Percentiles rank a stretch among this genome's conserved stretches.
Evolutionary conservation across 2,329 filamentous ascomycete genomes (phyloP).

Genomic region (Exophiala sp.): DNA sequence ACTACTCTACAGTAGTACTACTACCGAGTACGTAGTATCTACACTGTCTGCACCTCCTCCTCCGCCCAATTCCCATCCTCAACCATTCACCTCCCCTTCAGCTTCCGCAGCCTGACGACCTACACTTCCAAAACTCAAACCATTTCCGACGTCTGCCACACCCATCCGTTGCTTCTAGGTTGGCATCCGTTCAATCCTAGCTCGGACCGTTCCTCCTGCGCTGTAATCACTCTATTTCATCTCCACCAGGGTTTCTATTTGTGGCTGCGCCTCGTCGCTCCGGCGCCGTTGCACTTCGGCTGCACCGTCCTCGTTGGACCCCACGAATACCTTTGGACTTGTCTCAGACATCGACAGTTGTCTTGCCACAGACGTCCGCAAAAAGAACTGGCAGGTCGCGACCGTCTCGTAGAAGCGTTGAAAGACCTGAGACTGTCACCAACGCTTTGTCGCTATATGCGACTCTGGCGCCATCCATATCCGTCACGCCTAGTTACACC

Average conservation of each 20-base stretch:
- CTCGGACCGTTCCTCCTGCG: slow-evolving; percentile 2
- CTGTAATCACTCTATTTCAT: slow-evolving; percentile 6
- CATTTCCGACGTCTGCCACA: neutral
- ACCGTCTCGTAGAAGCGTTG: neutral
- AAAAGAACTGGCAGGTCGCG: neutral
- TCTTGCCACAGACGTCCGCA: slow-evolving; percentile 2
- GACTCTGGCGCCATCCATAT: slow-evolving; percentile 11
- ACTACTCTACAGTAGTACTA: no score
- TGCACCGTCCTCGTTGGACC: slow-evolving; percentile 17
- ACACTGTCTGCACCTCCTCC: no score
- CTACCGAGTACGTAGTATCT: no score
- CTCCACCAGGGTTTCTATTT: slow-evolving; percentile 16
- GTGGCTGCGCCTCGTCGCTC: slow-evolving; percentile 22
- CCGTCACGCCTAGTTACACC: slow-evolving; percentile 18
- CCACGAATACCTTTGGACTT: slow-evolving; percentile 20
- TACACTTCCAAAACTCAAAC: neutral
- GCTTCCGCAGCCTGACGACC: neutral
- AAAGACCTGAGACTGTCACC: neutral
- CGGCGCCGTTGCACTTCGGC: slow-evolving; percentile 6
- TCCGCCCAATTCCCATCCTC: neutral
- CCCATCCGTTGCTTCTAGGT: neutral
- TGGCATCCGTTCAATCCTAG: slow-evolving; percentile 4
- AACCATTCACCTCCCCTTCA: neutral
- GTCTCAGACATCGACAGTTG: slow-evolving; percentile 17
- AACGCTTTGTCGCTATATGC: slow-evolving; percentile 9